phyloP scores from a whole-genome alignment of 2,329 filamentous ascomycete genomes.

The Neonectria hederae region DNA sequence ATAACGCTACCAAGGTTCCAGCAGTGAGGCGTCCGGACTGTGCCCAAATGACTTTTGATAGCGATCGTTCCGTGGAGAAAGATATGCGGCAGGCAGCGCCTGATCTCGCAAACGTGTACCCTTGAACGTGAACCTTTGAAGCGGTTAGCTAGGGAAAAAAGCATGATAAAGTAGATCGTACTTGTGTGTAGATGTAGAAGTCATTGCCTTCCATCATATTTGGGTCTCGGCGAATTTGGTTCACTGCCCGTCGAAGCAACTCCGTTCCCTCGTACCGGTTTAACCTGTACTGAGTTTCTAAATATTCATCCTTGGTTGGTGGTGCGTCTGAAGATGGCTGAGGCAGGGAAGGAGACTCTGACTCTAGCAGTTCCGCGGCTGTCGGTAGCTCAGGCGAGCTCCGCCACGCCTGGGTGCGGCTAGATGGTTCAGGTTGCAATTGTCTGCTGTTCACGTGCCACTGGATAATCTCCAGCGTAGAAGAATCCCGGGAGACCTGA shows the following conservation, averaged over 20 bases:
- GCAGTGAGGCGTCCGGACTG: constrained; percentile 62
- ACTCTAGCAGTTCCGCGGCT: constrained; percentile 36
- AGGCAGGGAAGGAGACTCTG: constrained; percentile 28
- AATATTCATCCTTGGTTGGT: constrained; percentile 59
- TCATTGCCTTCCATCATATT: constrained; percentile 64
- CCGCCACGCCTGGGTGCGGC: constrained; percentile 22
- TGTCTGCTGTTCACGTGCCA: constrained; percentile 17
- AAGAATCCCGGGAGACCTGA: background rate
- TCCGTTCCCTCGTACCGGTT: constrained; percentile 78
- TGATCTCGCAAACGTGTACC: constrained; percentile 68
- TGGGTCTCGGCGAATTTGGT: constrained; percentile 61
- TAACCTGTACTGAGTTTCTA: constrained; percentile 78
- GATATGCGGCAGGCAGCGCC: constrained; percentile 74
- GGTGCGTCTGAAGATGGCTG: background rate
- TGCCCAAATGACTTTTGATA: constrained; percentile 73
- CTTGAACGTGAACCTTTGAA: constrained; percentile 73
- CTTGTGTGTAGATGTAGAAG: constrained; percentile 76
- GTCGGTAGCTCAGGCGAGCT: constrained; percentile 37
- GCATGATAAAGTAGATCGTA: constrained; percentile 46
- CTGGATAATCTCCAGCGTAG: background rate
- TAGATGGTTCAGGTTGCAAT: background rate
- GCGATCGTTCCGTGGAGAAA: constrained; percentile 74
- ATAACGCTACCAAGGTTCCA: constrained; percentile 64
- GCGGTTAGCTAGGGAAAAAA: background rate
- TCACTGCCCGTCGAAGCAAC: constrained; percentile 73